Conservation (phyloP, 768 basidiomycete species). For the Tylopilus sp. region DNA sequence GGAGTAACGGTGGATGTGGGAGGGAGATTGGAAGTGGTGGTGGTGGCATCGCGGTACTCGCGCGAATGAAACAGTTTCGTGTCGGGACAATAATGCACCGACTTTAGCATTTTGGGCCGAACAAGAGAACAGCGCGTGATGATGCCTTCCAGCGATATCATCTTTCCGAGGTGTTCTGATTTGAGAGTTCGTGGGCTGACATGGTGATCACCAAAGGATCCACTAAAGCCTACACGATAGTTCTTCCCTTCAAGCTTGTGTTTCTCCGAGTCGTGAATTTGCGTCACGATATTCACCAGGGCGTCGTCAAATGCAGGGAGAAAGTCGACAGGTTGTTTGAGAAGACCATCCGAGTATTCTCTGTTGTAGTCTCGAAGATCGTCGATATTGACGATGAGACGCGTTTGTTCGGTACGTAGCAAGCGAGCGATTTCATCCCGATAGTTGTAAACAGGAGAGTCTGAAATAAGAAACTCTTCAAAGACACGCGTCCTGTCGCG, state of each 20-base stretch:
- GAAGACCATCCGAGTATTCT: constrained; percentile 80
- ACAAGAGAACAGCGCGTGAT: constrained; percentile 98
- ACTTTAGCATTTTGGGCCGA: constrained; percentile 96
- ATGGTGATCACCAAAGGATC: constrained; percentile 97
- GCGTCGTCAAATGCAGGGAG: constrained; percentile 90
- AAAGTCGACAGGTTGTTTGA: constrained; percentile 84
- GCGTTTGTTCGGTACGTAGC: constrained; percentile 77
- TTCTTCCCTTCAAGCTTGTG: constrained; percentile 76
- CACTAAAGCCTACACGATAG: constrained; percentile 88
- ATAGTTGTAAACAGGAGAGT: constrained; percentile 72
- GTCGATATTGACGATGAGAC: constrained; percentile 94
- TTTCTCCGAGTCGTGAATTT: constrained; percentile 73
- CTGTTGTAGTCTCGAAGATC: constrained; percentile 92
- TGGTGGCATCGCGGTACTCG: constrained; percentile 90
- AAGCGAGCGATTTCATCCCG: constrained; percentile 79
- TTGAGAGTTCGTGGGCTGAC: constrained; percentile 91
- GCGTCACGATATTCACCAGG: constrained; percentile 66
- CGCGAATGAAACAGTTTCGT: constrained; percentile 81
- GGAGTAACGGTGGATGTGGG: constrained; percentile 87
- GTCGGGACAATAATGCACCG: constrained; percentile 92
- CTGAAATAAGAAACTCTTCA: constrained; percentile 77
- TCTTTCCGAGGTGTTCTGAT: constrained; percentile 86
- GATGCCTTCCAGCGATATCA: constrained; percentile 97
- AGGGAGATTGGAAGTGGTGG: constrained; percentile 79
- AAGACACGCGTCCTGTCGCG: constrained; percentile 76